Base-by-base conservation (phyloP, 768 basidiomycete genomes). In the Suillus luteus region DNA sequence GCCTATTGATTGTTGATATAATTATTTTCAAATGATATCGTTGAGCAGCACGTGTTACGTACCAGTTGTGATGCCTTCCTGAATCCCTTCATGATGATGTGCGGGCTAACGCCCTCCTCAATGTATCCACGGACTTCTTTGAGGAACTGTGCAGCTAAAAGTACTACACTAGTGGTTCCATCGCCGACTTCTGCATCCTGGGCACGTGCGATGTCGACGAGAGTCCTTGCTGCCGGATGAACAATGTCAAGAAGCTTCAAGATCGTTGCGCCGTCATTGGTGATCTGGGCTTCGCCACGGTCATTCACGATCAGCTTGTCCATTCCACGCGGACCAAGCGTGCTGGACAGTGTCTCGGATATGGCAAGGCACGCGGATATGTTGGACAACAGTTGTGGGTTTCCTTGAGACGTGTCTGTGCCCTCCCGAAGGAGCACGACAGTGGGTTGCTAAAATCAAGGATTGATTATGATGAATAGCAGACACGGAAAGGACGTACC, bases 111-210 rank as follows among this genome's bases (percentile, higher is more conserved):
- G 64, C 95, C 96, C 71, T 99, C 97, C 78, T 99, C 97, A 67
- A 99, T 90, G 72, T 91, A 95, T 9, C 85, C 85, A 66, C 90
- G 86, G 48, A 97, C 85, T 78, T 99, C 96, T 78, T 98, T 97
- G 69, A 99, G 78, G 37, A 99, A 80, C 73, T 99, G 96, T 0
- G 95, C 93, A 5, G 97, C 96, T 27, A 99, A 81, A 11, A 99
- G 83, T 2, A 98, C 95, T 4, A 99, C 96, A 68, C 89, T 95
- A 2, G 97, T 99, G 1, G 97, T 99, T 43, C 97, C 97, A 78
- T 99, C 97, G 61, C 97, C 97, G 54, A 98, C 94, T 76, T 99
- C 96, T 22, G 96, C 96, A 75, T 99, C 97, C 78, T 99, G 96
- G 15, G 97, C 96, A 38, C 97, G 88, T 49, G 95, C 97, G 73